Percentiles rank a stretch among this genome's conserved stretches.
Conservation (phyloP, 140 eudicot species). For the Erigeron philadelphicus region DNA sequence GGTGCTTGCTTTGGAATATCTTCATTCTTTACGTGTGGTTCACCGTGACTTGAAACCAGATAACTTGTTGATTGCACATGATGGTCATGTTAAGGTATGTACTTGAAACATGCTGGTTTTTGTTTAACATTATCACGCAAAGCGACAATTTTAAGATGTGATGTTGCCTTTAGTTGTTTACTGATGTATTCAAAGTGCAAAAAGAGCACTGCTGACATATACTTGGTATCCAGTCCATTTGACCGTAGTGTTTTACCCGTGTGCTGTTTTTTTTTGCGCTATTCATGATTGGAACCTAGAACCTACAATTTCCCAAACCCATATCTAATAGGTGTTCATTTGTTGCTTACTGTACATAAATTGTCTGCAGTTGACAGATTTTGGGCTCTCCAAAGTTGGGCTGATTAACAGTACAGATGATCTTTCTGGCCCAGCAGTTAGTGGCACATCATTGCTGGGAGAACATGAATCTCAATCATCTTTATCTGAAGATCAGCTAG, state of each 20-base stretch:
- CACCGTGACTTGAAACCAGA: conserved; percentile 98
- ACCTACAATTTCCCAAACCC: too few species aligned
- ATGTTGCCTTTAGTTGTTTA: not conserved
- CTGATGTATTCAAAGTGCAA: not conserved
- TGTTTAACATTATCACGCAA: not conserved
- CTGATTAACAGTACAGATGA: conserved; percentile 97
- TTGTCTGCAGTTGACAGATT: conserved; percentile 80
- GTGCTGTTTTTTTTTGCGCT: too few species aligned
- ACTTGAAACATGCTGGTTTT: conserved; percentile 5
- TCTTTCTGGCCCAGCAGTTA: conserved; percentile 93
- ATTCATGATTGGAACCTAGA: too few species aligned
- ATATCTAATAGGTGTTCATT: not conserved
- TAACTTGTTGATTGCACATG: conserved; percentile 94
- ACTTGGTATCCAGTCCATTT: too few species aligned
- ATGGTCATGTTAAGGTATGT: conserved; percentile 91
- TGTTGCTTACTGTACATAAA: conserved; percentile 20
- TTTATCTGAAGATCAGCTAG: conserved; percentile 71
- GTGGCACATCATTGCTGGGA: conserved; percentile 71
- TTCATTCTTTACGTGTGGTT: conserved; percentile 89
- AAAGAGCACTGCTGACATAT: conserved; percentile 2
- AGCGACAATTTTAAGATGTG: not conserved
- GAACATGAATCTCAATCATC: conserved; percentile 65
- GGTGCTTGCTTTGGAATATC: conserved; percentile 98
- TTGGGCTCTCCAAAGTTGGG: conserved; percentile 98
- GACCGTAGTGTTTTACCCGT: too few species aligned